Conservation (phyloP, 805 yeast genomes). For the Candida lessepsii region DNA sequence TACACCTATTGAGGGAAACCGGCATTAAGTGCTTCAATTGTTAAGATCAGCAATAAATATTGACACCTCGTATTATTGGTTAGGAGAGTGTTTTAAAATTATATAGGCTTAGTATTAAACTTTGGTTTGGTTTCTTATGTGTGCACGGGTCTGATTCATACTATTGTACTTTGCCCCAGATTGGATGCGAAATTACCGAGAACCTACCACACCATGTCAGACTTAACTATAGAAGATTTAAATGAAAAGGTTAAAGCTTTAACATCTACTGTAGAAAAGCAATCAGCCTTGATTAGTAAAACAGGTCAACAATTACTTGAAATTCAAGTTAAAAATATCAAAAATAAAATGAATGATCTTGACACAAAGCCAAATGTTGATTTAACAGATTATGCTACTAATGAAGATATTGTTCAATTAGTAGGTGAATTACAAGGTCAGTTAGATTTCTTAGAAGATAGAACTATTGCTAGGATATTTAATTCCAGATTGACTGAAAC, state of each 20-base stretch:
- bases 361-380: slow-evolving; percentile 29
- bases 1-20: too few species aligned
- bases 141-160: too few species aligned
- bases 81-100: too few species aligned
- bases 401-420: slow-evolving; percentile 80
- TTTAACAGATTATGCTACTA: slow-evolving; percentile 63
- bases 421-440: slow-evolving; percentile 91
- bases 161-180: too few species aligned
- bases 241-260: slow-evolving; percentile 52
- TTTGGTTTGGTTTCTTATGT: too few species aligned
- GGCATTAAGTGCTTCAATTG: too few species aligned
- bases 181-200: slow-evolving; percentile 2
- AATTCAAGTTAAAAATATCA: slow-evolving; percentile 59
- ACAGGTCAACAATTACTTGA: slow-evolving; percentile 80
- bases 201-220: not conserved
- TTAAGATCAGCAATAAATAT: too few species aligned
- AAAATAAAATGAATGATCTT: slow-evolving; percentile 31
- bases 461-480: slow-evolving; percentile 67
- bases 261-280: slow-evolving; percentile 57
- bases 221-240: slow-evolving; percentile 22
- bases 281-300: slow-evolving; percentile 60
- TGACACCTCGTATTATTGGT: too few species aligned
- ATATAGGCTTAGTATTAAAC: too few species aligned
- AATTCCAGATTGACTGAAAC: slow-evolving; percentile 51
- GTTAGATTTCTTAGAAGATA: slow-evolving; percentile 72